These are phyloP conservation scores for Hypoxylon sp. DNA, from an alignment of 2,329 filamentous ascomycete genomes.

Conservation along the genomic window DNA sequence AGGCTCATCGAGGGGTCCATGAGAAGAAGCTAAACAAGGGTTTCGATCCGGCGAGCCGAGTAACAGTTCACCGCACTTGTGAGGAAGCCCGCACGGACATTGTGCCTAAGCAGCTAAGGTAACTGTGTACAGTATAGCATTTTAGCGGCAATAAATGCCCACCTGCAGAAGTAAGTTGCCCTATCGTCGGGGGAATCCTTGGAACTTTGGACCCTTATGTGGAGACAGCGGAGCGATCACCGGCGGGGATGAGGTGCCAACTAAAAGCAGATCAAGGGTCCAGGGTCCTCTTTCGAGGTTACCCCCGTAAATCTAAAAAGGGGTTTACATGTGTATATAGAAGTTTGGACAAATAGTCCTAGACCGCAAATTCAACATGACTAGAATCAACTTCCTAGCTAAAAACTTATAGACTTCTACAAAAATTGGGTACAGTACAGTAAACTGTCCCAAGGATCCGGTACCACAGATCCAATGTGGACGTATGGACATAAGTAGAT, in stretches of 20 bases:
- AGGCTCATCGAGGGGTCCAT: conserved; percentile 33
- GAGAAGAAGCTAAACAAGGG: conserved; percentile 28
- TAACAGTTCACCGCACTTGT: conserved; percentile 40
- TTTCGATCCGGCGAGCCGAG: conserved; percentile 43
- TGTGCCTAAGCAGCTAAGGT: background rate
- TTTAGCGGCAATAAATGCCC: conserved; percentile 37
- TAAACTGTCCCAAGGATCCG: conserved; percentile 26
- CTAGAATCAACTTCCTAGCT: conserved; percentile 17
- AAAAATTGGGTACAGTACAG: conserved; percentile 5
- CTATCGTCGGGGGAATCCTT: conserved; percentile 32
- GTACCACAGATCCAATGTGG: conserved; percentile 32
- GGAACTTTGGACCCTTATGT: conserved; percentile 16
- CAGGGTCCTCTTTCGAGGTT: conserved; percentile 32
- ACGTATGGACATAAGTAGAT: background rate
- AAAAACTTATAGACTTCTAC: conserved; percentile 14
- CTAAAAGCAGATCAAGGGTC: conserved; percentile 41
- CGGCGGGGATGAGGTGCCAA: conserved; percentile 36
- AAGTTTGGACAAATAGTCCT: conserved; percentile 18
- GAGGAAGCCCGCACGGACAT: conserved; percentile 11
- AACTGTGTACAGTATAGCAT: conserved; percentile 16
- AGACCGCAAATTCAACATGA: conserved; percentile 30
- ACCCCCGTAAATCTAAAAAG: conserved; percentile 19
- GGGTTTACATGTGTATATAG: conserved; percentile 1
- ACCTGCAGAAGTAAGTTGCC: conserved; percentile 34
- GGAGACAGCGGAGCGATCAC: conserved; percentile 40